Evolutionary conservation across 1,284 basidiomycete genomes (phyloP), one percentile per base, ranked within the genome.

Genomic region (Chalciporus piperatoides): DNA sequence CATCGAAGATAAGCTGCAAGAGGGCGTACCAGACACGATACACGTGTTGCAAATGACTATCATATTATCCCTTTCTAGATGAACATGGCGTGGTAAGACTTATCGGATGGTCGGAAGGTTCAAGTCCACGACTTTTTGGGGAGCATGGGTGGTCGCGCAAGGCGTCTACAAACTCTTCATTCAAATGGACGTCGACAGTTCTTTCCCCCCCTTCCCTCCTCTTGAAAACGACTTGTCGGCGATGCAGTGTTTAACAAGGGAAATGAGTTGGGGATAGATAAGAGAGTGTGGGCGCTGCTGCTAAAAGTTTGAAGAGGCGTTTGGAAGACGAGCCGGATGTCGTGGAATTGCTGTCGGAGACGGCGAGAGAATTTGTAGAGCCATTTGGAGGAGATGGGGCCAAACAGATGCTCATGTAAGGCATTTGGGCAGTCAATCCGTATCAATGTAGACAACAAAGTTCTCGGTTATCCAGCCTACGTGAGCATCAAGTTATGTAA

Each of bases 1-100:
- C 6, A 96, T 99, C 59, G 97, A 99, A 69, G 97, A 99, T 70
- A 97, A 97, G 69, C 75, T 99, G 27, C 97, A 99, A 68, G 97
- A 99, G 48, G 97, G 97, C 39, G 97, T 99, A 0, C 97, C 97
- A 0, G 97, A 99, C 62, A 88, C 97, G 2, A 99, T 99, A 52
- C 94, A 98, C 65, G 98, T 94, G 2, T 71, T 99, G 36, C 97
- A 99, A 64, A 92, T 90, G 78, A 96, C 96, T 24, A n/a, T n/a
- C n/a, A n/a, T n/a, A n/a, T n/a, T n/a, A n/a, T n/a, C n/a, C n/a
- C n/a, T n/a, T n/a, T n/a, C n/a, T n/a, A n/a, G n/a, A n/a, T n/a
- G n/a, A n/a, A n/a, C n/a, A n/a, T n/a, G n/a, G n/a, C n/a, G n/a
- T n/a, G n/a, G n/a, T n/a, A n/a, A n/a, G n/a, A n/a, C n/a, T n/a